Base-by-base conservation (phyloP, 1,284 basidiomycete species). In the Mycena citricolor region DNA sequence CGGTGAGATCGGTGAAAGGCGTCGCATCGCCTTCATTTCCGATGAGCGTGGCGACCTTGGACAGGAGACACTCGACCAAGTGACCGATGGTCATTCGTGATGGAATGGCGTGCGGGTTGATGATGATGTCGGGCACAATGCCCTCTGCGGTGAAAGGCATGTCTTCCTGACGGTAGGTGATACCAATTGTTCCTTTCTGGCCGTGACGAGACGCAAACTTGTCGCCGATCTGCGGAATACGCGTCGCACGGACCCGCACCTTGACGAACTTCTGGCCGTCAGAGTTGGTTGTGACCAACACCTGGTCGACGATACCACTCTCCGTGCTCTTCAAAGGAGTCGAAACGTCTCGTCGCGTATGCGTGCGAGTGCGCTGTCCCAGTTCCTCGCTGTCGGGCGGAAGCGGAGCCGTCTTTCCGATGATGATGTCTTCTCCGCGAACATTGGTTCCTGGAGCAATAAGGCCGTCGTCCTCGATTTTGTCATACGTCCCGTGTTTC, bases 1-100 rank as follows among this genome's bases (percentile, higher is more conserved):
- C 95, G 0, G 95, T 99, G 45, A 99, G 77, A 55, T 98, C 95
- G 2, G 94, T 97, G 70, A 99, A 99, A 1, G 95, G 95, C 28
- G 97, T 99, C 11, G 95, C 95, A 61, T 99, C 95, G 55, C 95
- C 95, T 66, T 98, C 95, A 52, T 93, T 89, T 31, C 97, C 95
- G 40, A 93, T 90, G 49, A 99, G 79, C 2, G 97, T 97, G 1
- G 95, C 93, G 1, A 99, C 87, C 66, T 99, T 99, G 24, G 90
- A 94, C 34, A 99, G 73, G 36, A 99, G 73, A 82, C 94, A 97
- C 68, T 99, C 95, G 62, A 99, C 94, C 78, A 99, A 84, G 70
- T 99, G 97, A 12, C 95, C 95, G 61, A 99, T 99, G 12, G 95
- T 99, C 95, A 99, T 99, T 73, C 97, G 95, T 49, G 95, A 98